Percentiles rank a stretch among this genome's conserved stretches.
Evolutionary conservation across 139 green algal species (phyloP).

Genomic region (Eudorina sp.): DNA sequence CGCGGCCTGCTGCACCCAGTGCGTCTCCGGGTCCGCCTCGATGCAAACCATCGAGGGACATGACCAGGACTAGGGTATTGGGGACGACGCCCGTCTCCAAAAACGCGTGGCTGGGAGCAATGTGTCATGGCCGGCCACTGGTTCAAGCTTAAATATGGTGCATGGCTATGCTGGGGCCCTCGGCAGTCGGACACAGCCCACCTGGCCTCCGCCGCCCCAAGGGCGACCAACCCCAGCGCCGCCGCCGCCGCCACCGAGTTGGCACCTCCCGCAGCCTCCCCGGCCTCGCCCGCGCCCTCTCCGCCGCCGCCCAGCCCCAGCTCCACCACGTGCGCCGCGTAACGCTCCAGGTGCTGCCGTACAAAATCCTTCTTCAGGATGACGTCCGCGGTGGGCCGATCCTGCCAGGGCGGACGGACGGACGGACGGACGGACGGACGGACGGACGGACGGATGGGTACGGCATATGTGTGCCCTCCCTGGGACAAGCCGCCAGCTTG

Average conservation of each 20-base stretch:
- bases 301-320: conserved; percentile 17
- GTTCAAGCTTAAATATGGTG: no score
- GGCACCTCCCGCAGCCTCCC: not conserved
- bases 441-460: not conserved
- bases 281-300: not conserved
- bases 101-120: no score
- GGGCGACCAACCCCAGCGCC: conserved; percentile 28
- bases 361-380: conserved; percentile 63
- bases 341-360: conserved; percentile 60
- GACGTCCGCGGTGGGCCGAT: conserved; percentile 60
- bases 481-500: no score
- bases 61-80: no score
- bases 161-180: no score
- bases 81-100: no score
- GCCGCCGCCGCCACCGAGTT: not conserved
- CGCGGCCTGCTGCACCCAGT: no score
- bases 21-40: no score
- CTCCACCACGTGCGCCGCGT: conserved; percentile 61
- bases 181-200: not conserved
- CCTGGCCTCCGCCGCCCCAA: not conserved
- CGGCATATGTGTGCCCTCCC: no score
- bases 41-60: no score
- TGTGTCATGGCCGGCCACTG: no score
- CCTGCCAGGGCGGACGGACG: conserved; percentile 29
- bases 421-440: not conserved